Conservation (phyloP, 2,329 filamentous ascomycete genomes). For the Paramyrothecium roridum region DNA sequence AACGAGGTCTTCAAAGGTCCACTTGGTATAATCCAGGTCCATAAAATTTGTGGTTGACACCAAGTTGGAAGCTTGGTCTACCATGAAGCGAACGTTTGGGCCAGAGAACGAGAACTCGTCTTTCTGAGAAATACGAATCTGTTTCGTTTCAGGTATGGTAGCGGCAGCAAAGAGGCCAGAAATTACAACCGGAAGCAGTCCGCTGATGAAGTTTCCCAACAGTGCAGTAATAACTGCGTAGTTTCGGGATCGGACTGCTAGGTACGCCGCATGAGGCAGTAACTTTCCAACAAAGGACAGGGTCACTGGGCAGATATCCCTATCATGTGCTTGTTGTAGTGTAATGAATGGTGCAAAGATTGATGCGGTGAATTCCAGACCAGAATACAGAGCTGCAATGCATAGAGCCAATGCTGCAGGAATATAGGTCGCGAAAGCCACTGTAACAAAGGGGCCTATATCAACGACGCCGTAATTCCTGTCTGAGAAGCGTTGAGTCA, state of each 20-base stretch:
- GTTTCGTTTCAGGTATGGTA: constrained; percentile 13
- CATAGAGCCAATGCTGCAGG: constrained; percentile 14
- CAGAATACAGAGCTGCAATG: constrained; percentile 16
- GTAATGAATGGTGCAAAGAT: constrained; percentile 17
- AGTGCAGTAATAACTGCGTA: constrained; percentile 20
- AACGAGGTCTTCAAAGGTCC: constrained; percentile 25
- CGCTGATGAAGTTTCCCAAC: constrained; percentile 11
- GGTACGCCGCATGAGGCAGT: constrained; percentile 14
- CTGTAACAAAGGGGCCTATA: constrained; percentile 7
- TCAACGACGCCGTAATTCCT: constrained; percentile 17
- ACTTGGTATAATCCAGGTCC: constrained; percentile 24
- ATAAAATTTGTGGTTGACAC: constrained; percentile 20
- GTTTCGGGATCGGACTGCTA: constrained; percentile 13
- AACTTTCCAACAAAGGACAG: constrained; percentile 16
- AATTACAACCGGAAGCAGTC: constrained; percentile 13
- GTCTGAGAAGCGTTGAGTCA: constrained; percentile 18
- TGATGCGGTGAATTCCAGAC: constrained; percentile 14
- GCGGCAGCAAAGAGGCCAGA: constrained; percentile 22
- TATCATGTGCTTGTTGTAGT: constrained; percentile 12
- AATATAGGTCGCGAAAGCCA: constrained; percentile 24
- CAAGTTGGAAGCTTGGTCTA: constrained; percentile 18
- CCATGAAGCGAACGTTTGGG: constrained; percentile 14
- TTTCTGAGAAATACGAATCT: constrained; percentile 18
- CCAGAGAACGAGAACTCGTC: constrained; percentile 20
- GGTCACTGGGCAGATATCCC: constrained; percentile 11